Percentiles rank a stretch among this genome's conserved stretches.
Evolutionary conservation across 1,139 yeast genomes (phyloP).

Genomic region (Suhomyces coccinellae): DNA sequence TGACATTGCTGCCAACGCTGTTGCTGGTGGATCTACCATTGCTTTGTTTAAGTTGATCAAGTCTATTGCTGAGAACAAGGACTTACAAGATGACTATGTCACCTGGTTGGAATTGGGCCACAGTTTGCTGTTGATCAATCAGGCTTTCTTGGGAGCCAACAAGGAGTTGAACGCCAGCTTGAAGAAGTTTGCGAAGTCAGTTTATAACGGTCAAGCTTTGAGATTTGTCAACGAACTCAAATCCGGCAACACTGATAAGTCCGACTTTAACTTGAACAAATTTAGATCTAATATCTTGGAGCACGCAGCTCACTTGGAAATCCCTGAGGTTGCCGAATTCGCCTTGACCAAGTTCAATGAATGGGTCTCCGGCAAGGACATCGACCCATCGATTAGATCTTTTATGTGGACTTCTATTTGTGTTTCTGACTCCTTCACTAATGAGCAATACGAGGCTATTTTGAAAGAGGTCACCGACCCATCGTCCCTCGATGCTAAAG

Average conservation of each 20-base stretch:
- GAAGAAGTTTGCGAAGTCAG: conserved; percentile 36
- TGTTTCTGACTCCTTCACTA: conserved; percentile 40
- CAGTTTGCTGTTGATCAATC: conserved; percentile 42
- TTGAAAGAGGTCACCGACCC: conserved; percentile 55
- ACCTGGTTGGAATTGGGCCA: conserved; percentile 67
- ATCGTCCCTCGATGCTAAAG: conserved; percentile 64
- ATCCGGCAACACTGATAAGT: conserved; percentile 19
- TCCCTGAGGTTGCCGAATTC: conserved; percentile 48
- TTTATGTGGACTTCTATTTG: conserved; percentile 55
- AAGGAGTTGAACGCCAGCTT: conserved; percentile 38
- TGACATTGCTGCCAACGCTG: conserved; percentile 60
- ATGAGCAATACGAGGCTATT: conserved; percentile 48
- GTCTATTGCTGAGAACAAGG: conserved; percentile 42
- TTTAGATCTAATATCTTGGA: conserved; percentile 53
- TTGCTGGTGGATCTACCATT: conserved; percentile 54
- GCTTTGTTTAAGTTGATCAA: conserved; percentile 48
- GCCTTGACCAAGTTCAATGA: conserved; percentile 44
- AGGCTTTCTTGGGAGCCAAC: conserved; percentile 48
- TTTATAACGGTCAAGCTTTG: conserved; percentile 43
- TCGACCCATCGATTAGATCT: conserved; percentile 57
- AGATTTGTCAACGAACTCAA: conserved; percentile 28
- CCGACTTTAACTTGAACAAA: conserved; percentile 48
- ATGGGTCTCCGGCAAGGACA: conserved; percentile 33
- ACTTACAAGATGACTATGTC: conserved; percentile 50
- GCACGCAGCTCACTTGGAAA: conserved; percentile 52